Percentiles rank a stretch among this genome's conserved stretches.
Conservation (phyloP, 148 eudicot genomes). For the Diospyros kaki region DNA sequence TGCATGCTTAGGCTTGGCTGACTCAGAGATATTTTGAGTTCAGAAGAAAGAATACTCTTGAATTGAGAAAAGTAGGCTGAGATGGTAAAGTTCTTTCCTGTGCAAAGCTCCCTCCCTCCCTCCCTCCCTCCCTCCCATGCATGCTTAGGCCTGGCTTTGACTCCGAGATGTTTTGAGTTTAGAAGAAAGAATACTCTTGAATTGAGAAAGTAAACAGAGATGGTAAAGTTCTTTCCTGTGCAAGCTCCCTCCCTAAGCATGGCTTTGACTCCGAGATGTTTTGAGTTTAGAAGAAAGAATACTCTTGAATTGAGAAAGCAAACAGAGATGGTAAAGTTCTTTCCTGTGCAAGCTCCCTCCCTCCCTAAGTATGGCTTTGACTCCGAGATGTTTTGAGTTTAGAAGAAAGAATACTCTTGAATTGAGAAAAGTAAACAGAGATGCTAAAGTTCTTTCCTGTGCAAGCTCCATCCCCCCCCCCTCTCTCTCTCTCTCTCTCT, state of each 20-base stretch:
- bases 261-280: neutral
- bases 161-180: neutral
- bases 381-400: neutral
- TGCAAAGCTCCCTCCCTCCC: neutral
- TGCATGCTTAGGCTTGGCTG: neutral
- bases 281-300: too few relatives aligned
- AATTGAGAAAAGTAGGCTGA: neutral
- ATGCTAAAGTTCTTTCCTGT: neutral
- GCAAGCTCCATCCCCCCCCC: neutral
- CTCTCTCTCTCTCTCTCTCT: too few relatives aligned
- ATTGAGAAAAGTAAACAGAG: neutral
- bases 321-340: neutral
- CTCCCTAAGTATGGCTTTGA: too few relatives aligned
- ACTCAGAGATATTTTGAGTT: neutral
- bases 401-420: neutral
- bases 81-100: neutral
- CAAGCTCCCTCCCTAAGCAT: neutral
- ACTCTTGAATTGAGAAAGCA: neutral
- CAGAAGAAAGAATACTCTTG: neutral
- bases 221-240: neutral
- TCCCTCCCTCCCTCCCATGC: too few relatives aligned
- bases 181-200: neutral
- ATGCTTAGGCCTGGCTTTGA: too few relatives aligned
- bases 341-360: neutral
- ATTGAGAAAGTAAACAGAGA: neutral